Conservation (phyloP, 345 rosid species). For the Cardiospermum halicacabum region DNA sequence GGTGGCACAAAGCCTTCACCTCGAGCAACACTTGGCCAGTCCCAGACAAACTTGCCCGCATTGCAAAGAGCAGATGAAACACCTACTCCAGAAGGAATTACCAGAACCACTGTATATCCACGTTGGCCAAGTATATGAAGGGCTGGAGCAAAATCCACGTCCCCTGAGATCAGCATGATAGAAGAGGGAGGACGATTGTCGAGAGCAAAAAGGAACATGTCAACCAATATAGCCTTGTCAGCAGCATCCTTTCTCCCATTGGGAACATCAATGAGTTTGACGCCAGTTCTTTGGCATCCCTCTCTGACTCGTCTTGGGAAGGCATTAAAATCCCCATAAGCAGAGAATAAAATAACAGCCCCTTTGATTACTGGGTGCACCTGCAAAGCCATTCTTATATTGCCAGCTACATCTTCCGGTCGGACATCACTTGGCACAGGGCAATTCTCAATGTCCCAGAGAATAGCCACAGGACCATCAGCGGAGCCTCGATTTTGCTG, state of each 20-base stretch:
- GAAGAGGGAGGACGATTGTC: conserved; percentile 88
- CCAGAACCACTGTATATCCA: conserved; percentile 77
- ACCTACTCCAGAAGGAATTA: conserved; percentile 77
- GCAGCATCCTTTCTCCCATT: conserved; percentile 97
- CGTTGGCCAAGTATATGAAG: conserved; percentile 95
- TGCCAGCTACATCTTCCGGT: conserved; percentile 88
- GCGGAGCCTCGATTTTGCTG: conserved; percentile 32
- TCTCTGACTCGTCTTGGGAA: conserved; percentile 92
- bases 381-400: conserved; percentile 84
- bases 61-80: conserved; percentile 84
- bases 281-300: conserved; percentile 98
- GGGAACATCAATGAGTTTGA: conserved; percentile 89
- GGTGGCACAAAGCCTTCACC: conserved; percentile 88
- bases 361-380: conserved; percentile 85
- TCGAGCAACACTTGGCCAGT: conserved; percentile 92
- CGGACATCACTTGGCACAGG: conserved; percentile 88
- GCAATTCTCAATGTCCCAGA: conserved; percentile 97
- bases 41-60: conserved; percentile 96
- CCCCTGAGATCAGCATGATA: conserved; percentile 88
- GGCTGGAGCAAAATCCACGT: conserved; percentile 94
- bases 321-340: conserved; percentile 92
- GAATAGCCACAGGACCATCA: conserved; percentile 75
- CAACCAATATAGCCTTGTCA: conserved; percentile 91
- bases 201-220: conserved; percentile 93
- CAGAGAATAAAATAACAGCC: conserved; percentile 71